These are phyloP conservation scores for Solanum microdontum DNA, from an alignment of 257 asterid species.

Conservation along the genomic window DNA sequence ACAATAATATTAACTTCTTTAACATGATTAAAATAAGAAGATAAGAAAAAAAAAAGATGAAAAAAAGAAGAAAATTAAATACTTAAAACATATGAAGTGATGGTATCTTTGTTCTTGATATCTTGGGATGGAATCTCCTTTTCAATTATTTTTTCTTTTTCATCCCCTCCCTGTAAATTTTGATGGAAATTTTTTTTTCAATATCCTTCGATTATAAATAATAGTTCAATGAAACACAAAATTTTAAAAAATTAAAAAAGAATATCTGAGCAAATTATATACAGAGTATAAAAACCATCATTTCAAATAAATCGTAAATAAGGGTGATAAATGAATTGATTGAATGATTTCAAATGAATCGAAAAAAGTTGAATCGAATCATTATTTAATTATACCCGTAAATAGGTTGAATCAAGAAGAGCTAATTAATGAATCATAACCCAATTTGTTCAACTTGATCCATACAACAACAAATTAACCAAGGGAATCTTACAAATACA, in stretches of 20 bases:
- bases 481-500: not conserved
- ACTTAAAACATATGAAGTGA: not conserved
- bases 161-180: not conserved
- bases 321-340: not conserved
- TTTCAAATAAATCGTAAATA: not conserved
- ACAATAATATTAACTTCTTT: not conserved
- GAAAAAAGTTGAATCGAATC: not conserved
- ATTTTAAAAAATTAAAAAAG: not conserved
- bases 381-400: not conserved
- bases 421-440: too few relatives aligned
- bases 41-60: not conserved
- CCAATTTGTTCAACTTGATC: not conserved
- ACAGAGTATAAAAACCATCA: not conserved
- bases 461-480: not conserved
- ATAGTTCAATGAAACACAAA: not conserved
- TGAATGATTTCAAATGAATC: rapidly evolving
- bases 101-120: not conserved
- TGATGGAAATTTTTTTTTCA: not conserved
- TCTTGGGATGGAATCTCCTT: not conserved
- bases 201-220: not conserved
- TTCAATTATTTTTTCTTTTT: not conserved
- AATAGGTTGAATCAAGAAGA: not conserved
- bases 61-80: not conserved
- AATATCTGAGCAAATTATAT: not conserved
- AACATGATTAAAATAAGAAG: not conserved